Conservation (phyloP, 192 early-diverging fungal species). For the Irineochytrium annulatum region DNA sequence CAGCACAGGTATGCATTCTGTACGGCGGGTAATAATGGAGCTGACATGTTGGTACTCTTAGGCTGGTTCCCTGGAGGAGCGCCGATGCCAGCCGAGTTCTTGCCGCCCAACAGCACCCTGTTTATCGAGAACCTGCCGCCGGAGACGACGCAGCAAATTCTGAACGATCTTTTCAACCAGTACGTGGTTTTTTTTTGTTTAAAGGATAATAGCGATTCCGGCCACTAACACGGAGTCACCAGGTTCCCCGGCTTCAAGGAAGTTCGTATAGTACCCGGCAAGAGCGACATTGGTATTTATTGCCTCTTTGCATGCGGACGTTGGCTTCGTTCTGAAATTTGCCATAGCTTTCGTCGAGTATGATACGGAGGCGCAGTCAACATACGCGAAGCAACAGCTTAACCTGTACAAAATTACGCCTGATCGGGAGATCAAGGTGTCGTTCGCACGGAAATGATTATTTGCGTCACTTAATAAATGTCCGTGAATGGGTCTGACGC, state of each 20-base stretch:
- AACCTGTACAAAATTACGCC: conserved; percentile 59
- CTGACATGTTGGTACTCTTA: neutral
- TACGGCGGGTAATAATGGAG: conserved; percentile 5
- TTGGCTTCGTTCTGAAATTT: conserved; percentile 5
- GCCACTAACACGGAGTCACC: neutral
- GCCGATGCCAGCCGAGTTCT: conserved; percentile 61
- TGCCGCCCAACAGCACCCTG: conserved; percentile 89
- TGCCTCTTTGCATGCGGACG: neutral
- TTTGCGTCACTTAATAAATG: neutral
- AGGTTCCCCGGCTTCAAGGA: conserved; percentile 87
- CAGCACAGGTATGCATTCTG: conserved; percentile 10
- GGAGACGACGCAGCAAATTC: conserved; percentile 59
- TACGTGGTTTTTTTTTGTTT: conserved; percentile 30
- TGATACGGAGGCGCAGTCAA: conserved; percentile 76
- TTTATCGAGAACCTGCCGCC: conserved; percentile 86
- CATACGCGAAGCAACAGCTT: conserved; percentile 71
- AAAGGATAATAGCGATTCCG: neutral
- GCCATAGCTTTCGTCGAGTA: conserved; percentile 90
- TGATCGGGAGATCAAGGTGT: conserved; percentile 74
- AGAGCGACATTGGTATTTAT: conserved; percentile 69
- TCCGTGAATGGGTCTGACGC: too few relatives aligned
- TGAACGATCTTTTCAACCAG: conserved; percentile 72
- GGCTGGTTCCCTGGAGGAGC: conserved; percentile 32
- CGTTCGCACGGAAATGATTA: conserved; percentile 71
- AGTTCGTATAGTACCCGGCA: conserved; percentile 88